These are phyloP conservation scores for Basidioascus undulatus DNA, from an alignment of 768 basidiomycete species.

Conservation along the genomic window DNA sequence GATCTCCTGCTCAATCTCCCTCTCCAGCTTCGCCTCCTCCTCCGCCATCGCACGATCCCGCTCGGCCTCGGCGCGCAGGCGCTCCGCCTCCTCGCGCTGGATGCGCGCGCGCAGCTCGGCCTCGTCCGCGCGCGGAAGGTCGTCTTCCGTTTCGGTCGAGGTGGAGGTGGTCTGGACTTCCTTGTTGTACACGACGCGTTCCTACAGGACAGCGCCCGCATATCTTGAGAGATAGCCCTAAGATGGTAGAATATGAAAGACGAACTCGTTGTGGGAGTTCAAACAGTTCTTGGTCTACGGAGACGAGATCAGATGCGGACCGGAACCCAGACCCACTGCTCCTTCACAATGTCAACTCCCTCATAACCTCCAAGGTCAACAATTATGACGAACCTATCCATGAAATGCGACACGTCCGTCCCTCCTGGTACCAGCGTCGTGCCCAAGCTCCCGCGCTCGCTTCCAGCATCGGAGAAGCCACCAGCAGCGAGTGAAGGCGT, in stretches of 20 bases:
- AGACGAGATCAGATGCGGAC: constrained; percentile 52
- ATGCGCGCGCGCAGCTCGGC: constrained; percentile 53
- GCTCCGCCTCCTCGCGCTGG: constrained; percentile 42
- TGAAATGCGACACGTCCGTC: too few species aligned
- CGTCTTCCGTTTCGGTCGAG: constrained; percentile 28
- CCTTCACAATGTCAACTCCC: too few species aligned
- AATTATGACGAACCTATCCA: constrained; percentile 7
- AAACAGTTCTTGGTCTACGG: constrained; percentile 70
- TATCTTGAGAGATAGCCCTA: too few species aligned
- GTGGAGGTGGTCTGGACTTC: constrained; percentile 53
- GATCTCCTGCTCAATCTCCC: constrained; percentile 68
- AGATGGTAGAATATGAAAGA: constrained; percentile 7
- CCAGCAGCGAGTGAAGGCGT: too few species aligned
- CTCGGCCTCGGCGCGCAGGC: constrained; percentile 21
- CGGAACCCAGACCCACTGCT: too few species aligned
- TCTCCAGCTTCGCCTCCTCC: constrained; percentile 57
- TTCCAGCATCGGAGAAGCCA: too few species aligned
- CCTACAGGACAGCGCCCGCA: constrained; percentile 28
- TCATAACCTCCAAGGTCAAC: constrained; percentile 30
- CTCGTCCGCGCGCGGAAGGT: constrained; percentile 28
- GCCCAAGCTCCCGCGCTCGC: too few species aligned
- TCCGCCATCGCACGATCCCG: constrained; percentile 59
- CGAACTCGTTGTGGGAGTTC: constrained; percentile 65
- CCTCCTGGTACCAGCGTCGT: too few species aligned
- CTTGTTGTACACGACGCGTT: constrained; percentile 61